Base-by-base conservation (phyloP, 2,329 filamentous ascomycete genomes). In the Blastomyces emzantsi region DNA sequence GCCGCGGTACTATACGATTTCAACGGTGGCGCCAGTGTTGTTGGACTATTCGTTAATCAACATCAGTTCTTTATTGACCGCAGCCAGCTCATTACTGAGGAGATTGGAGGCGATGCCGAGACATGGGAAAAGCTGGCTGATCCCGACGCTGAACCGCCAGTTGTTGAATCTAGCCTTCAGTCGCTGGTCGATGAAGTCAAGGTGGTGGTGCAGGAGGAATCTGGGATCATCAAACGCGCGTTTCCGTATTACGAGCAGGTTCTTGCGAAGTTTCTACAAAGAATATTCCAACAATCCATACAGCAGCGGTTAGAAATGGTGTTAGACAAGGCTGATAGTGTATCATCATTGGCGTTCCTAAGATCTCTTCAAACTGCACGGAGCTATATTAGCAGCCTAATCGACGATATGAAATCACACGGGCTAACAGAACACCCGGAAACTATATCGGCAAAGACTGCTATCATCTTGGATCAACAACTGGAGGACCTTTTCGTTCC, bases 51-150 rank as follows among this genome's bases (percentile, higher is more conserved):
- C 75, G 93, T 99, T 72, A 99, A 99, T 73, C 94, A 99, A 75
- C 95, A 99, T 77, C 92, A 96, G 72, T 99, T 99, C 82, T 99
- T 99, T 78, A 97, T 99, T 72, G 94, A 97, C 73, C 84, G 92
- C 33, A 94, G 92, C 69, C 93, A 97, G 74, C 81, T 99, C 64
- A 88, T 96, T 60, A 89, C 88, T 0, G 92, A 96, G 70, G 92
- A 96, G 73, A 85, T 96, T 51, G 75, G 74, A 30, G 78, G 78
- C 36, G 78, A 81, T 66, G 71, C 74, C n/a, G 78, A 91, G 66
- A 88, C 86, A 1, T 97, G 92, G 64, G 93, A 97, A 64, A 87
- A 88, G 69, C 82, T 99, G 61, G 93, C 95, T 57, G 94, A 99
- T 72, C 95, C 95, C 0, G 94, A 99, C 76, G 86, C 90, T 0